phyloP scores from a whole-genome alignment of 2,329 filamentous ascomycete genomes.

The Thielaviopsis ethacetica region DNA sequence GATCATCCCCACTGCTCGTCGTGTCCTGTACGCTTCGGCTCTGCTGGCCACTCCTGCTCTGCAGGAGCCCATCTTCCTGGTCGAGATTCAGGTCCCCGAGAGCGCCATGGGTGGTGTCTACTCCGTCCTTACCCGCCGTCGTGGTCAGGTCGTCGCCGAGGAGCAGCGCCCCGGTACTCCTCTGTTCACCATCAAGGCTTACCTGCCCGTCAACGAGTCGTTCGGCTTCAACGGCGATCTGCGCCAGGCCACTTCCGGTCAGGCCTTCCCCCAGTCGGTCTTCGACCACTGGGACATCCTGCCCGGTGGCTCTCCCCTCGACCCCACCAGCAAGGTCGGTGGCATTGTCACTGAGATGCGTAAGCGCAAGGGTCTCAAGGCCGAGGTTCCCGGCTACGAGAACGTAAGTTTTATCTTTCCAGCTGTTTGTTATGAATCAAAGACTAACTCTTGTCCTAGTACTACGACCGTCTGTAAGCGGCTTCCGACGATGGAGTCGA shows the following conservation, averaged over 20 bases:
- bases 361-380: constrained; percentile 99
- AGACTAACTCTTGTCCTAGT: constrained; percentile 6
- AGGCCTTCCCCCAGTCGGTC: constrained; percentile 97
- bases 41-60: constrained; percentile 85
- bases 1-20: constrained; percentile 93
- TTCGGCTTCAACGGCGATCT: constrained; percentile 99
- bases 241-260: constrained; percentile 79
- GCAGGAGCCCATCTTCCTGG: constrained; percentile 94
- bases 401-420: constrained; percentile 48
- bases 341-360: constrained; percentile 75
- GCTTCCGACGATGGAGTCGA: constrained; percentile 8
- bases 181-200: constrained; percentile 96
- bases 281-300: constrained; percentile 99
- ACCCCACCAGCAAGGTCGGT: constrained; percentile 67
- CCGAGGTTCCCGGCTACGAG: constrained; percentile 77
- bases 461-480: constrained; percentile 12
- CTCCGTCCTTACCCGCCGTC: constrained; percentile 89
- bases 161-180: constrained; percentile 97
- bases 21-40: constrained; percentile 86
- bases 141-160: constrained; percentile 98
- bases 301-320: constrained; percentile 82
- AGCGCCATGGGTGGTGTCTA: constrained; percentile 99
- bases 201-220: constrained; percentile 90
- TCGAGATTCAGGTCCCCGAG: constrained; percentile 98
- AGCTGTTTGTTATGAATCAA: not conserved